A percentile compares a stretch with the other conserved stretches of the same genome.
Conservation (phyloP, 2,329 filamentous ascomycete genomes). For the Nemania abortiva region DNA sequence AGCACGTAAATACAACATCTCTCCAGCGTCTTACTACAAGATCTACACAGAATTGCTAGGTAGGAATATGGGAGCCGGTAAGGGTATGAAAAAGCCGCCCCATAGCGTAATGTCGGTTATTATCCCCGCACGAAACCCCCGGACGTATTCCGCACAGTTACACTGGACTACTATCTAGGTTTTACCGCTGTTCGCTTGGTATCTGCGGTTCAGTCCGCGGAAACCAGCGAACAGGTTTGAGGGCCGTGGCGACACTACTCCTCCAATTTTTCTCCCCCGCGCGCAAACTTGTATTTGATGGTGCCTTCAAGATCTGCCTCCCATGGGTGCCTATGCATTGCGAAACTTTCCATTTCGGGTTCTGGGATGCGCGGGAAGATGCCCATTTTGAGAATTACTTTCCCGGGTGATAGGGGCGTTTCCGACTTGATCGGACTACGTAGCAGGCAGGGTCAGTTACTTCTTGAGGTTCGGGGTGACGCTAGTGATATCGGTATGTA, state of each 20-base stretch:
- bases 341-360: conserved; percentile 32
- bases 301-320: conserved; percentile 21
- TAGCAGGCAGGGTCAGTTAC: conserved; percentile 10
- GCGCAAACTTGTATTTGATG: conserved; percentile 33
- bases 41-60: background rate
- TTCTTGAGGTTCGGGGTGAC: background rate
- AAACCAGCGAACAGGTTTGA: background rate
- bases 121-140: background rate
- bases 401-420: conserved; percentile 13
- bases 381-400: conserved; percentile 36
- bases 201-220: no score
- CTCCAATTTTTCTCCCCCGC: conserved; percentile 30
- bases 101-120: background rate
- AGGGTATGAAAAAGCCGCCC: background rate
- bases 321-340: conserved; percentile 30
- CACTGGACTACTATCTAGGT: background rate
- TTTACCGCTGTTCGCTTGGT: background rate
- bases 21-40: background rate
- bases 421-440: conserved; percentile 34
- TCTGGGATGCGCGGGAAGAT: conserved; percentile 37
- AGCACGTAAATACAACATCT: background rate
- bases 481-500: background rate
- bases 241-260: conserved; percentile 4
- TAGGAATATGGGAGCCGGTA: background rate
- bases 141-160: background rate